Base-by-base conservation (phyloP, 805 yeast species). In the Peterozyma toletana region DNA sequence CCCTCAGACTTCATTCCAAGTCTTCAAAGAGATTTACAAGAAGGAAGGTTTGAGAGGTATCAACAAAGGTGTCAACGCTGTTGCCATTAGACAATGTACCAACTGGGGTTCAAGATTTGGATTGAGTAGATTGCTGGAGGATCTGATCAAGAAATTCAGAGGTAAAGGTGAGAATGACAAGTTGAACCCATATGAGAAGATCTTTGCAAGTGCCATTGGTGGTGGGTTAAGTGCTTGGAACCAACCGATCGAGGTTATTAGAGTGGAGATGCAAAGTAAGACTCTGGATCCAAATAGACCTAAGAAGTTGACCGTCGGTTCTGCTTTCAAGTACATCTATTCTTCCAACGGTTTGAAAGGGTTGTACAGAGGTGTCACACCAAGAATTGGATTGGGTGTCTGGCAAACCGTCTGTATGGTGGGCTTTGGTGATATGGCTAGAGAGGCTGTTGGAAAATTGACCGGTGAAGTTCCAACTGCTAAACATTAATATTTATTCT, bases 351-450 rank as follows among this genome's bases (percentile, higher is more conserved):
- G 99, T 53, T 48, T 90, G 47, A 80, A 78, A 66, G 99, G 99
- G 46, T 76, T 93, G 50, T 93, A 90, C 63, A 78, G 96, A 64
- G 99, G 99, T 60, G 96, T 90, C 38, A 80, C 98, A 13, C 98
- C 99, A 54, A 85, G 99, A 75, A 78, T 93, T 53, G 97, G 96
- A 45, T 76, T 93, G 52, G 95, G 98, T 57, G 83, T 91, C 50
- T 93, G 98, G 97, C 99, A 93, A 72, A 91, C 98, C 2, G 88
- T 91, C 38, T 91, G 95, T 64, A 91, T 91, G 98, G 98, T 91
- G 47, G 96, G 96, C 11, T 80, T 93, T 53, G 99, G 98, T 63
- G 99, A 93, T 60, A 86, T 89, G 66, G 89, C 89, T 31, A 83
- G 79, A 62, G 88, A 82, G 44, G 70, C 72, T 45, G 83, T 83